Percentiles rank a stretch among this genome's conserved stretches.
These are phyloP conservation scores for Mucor racemosus DNA, from an alignment of 371 early-diverging fungal species.

Conservation along the genomic window DNA sequence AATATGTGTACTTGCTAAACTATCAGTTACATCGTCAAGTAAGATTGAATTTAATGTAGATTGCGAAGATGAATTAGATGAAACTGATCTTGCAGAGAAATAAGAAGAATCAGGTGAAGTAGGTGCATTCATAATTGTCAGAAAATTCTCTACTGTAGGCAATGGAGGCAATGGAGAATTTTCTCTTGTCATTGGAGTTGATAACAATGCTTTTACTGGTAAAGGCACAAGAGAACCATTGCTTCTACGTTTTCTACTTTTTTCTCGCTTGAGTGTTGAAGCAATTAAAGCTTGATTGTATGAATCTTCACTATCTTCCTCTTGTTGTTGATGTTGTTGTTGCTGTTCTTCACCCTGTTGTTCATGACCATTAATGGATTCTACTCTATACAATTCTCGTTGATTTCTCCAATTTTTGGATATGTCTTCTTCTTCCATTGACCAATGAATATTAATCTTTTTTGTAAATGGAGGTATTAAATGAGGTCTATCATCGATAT, in stretches of 20 bases:
- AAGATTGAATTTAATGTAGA: conserved; percentile 11
- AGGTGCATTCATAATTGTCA: conserved; percentile 19
- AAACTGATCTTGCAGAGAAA: conserved; percentile 17
- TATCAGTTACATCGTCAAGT: conserved; percentile 17
- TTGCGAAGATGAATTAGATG: conserved; percentile 16
- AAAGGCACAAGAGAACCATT: conserved; percentile 20
- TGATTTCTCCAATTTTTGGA: not conserved
- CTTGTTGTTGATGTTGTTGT: too few relatives aligned
- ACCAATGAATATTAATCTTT: conserved; percentile 14
- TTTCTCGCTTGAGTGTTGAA: not conserved
- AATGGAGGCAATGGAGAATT: conserved; percentile 17
- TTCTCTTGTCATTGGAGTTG: conserved; percentile 1
- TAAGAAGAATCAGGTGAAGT: conserved; percentile 19
- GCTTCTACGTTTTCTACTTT: conserved; percentile 51
- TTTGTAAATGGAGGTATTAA: conserved; percentile 11
- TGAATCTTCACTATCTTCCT: not conserved
- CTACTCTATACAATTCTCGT: not conserved
- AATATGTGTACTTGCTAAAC: conserved; percentile 10
- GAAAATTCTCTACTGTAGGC: conserved; percentile 20
- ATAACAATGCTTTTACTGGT: not conserved
- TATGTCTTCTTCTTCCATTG: not conserved
- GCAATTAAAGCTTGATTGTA: not conserved
- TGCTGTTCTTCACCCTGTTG: not conserved
- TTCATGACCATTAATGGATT: not conserved
- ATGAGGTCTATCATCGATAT: not conserved